phyloP scores from a whole-genome alignment of 805 yeast genomes.

The Metschnikowia noctiluminum region DNA sequence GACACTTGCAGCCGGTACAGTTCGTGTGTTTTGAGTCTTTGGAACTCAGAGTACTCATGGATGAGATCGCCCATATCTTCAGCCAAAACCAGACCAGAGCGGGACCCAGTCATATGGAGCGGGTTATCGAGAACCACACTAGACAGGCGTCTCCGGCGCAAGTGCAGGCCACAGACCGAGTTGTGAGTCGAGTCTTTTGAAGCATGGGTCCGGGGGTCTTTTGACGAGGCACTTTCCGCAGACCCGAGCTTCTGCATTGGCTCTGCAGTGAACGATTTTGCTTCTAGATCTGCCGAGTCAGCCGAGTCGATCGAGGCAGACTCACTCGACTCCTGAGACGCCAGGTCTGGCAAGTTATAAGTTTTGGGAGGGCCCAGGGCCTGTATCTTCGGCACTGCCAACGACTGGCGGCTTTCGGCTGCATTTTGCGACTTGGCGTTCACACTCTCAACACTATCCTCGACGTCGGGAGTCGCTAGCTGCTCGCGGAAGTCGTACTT shows the following conservation, averaged over 20 bases:
- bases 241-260: background rate
- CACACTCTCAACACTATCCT: background rate
- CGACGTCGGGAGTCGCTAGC: conserved; percentile 8
- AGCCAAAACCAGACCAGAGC: conserved; percentile 23
- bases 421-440: background rate
- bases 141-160: conserved; percentile 4
- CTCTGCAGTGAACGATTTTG: conserved; percentile 5
- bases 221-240: background rate
- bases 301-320: conserved; percentile 3
- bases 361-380: too few relatives aligned
- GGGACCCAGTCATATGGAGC: conserved; percentile 14
- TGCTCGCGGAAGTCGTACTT: conserved; percentile 63
- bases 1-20: conserved; percentile 1
- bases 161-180: background rate
- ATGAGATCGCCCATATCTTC: conserved; percentile 40
- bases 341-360: background rate
- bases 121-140: conserved; percentile 12
- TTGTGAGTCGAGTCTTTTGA: background rate
- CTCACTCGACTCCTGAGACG: background rate
- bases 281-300: conserved; percentile 6
- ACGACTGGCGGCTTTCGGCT: background rate
- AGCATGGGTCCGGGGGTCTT: background rate
- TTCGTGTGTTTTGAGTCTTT: conserved; percentile 26
- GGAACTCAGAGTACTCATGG: conserved; percentile 46
- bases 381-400: background rate